These are phyloP conservation scores for Microthyrium microscopicum DNA, from an alignment of 2,329 filamentous ascomycete species.

Conservation along the genomic window DNA sequence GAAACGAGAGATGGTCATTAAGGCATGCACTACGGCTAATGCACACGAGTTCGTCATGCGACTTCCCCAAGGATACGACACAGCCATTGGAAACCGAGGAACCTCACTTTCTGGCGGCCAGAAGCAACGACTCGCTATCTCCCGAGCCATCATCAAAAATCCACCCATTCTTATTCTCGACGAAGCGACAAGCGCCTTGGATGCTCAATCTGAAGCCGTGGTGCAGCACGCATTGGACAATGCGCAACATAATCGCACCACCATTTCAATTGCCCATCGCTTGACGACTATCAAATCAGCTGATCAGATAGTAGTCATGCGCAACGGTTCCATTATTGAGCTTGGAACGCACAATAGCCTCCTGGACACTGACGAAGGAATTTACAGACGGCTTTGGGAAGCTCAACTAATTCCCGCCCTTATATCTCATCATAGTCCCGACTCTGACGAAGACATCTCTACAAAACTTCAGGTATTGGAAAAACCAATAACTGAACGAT, in stretches of 20 bases:
- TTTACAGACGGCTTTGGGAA: too few relatives aligned
- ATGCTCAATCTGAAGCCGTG: constrained; percentile 38
- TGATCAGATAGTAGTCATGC: constrained; percentile 23
- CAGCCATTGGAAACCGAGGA: constrained; percentile 60
- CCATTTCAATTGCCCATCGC: constrained; percentile 23
- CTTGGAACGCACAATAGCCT: constrained; percentile 40
- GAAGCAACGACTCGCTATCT: constrained; percentile 42
- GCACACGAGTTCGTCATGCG: constrained; percentile 63
- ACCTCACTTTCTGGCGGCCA: constrained; percentile 46
- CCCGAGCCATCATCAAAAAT: constrained; percentile 37
- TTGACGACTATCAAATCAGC: constrained; percentile 21
- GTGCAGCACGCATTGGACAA: constrained; percentile 30
- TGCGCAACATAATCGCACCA: constrained; percentile 28
- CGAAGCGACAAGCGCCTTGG: constrained; percentile 44
- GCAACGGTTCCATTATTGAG: constrained; percentile 20
- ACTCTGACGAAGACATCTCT: too few relatives aligned
- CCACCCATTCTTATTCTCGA: constrained; percentile 43
- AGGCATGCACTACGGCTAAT: constrained; percentile 38
- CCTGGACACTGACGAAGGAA: too few relatives aligned
- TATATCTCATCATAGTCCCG: too few relatives aligned
- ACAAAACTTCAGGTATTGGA: too few relatives aligned
- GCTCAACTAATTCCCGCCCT: too few relatives aligned
- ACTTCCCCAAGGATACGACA: constrained; percentile 55
- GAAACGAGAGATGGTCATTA: constrained; percentile 23
- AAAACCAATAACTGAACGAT: too few relatives aligned